Evolutionary conservation across 768 basidiomycete species (phyloP).

Genomic region (Amanita thiersii): DNA sequence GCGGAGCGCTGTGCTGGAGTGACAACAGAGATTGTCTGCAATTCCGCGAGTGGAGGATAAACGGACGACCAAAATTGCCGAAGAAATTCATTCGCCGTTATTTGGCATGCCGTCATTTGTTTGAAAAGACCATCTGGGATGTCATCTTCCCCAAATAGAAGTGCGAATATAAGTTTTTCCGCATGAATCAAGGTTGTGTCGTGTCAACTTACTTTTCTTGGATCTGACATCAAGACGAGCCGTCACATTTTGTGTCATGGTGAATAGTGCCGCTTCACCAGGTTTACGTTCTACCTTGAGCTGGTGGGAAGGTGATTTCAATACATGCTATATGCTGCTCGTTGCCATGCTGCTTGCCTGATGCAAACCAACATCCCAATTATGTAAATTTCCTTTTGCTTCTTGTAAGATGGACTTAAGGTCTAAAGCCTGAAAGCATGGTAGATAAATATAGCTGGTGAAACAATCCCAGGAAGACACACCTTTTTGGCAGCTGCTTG

Average conservation of each 20-base stretch:
- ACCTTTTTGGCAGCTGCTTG: slow-evolving; percentile 22
- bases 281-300: slow-evolving; percentile 62
- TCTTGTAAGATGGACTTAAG: slow-evolving; percentile 39
- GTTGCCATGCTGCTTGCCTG: slow-evolving; percentile 33
- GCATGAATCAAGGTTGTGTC: neutral
- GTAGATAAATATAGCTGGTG: slow-evolving; percentile 1
- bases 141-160: slow-evolving; percentile 40
- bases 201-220: slow-evolving; percentile 45
- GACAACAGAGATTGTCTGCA: slow-evolving; percentile 36
- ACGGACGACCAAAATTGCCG: slow-evolving; percentile 92
- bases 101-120: slow-evolving; percentile 86
- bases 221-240: slow-evolving; percentile 59
- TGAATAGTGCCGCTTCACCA: slow-evolving; percentile 56
- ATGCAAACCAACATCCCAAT: slow-evolving; percentile 51
- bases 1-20: slow-evolving; percentile 64
- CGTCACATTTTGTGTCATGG: slow-evolving; percentile 79
- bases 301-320: slow-evolving; percentile 22
- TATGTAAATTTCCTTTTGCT: slow-evolving; percentile 35
- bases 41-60: slow-evolving; percentile 64
- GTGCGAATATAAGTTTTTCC: slow-evolving; percentile 5
- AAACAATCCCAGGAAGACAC: slow-evolving; percentile 2
- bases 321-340: neutral
- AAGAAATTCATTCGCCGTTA: slow-evolving; percentile 91
- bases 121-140: slow-evolving; percentile 73
- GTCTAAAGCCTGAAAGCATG: slow-evolving; percentile 33